Base-by-base conservation (phyloP, 345 rosid genomes). In the Lumnitzera racemosa region DNA sequence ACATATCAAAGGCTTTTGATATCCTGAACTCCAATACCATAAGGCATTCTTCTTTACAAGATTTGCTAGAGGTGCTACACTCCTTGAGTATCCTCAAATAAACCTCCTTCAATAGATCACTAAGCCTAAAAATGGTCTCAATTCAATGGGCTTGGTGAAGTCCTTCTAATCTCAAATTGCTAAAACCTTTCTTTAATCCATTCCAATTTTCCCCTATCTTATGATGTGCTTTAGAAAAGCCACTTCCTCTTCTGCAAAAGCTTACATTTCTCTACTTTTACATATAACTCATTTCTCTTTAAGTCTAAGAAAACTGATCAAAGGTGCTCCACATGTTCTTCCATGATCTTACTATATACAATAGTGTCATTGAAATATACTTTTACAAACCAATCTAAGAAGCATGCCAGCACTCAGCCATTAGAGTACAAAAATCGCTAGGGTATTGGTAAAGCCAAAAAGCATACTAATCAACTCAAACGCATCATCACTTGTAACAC, bases 251-350 rank as follows among this genome's bases (percentile, higher is more conserved):
- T 15, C 5, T 23, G 0, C 24, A 14, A 61, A 57, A 0, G 11
- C 52, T n/a, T n/a, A 25, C 56, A 56, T 2, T 49, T 57, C 36
- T 57, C 69, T 41, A 8, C 13, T 36, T 57, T 65, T 36, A 56
- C 62, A 29, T 14, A 49, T 0, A 67, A 20, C 2, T 52, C 7
- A 15, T 59, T 47, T 12, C n/a, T 53, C n/a, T 36, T 5, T 3
- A 59, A 27, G 3, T 12, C 12, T 7, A 25, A 5, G 15, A 59
- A 46, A 5, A 52, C 47, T 3, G 0, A 4, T 1, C 31, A 8
- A 12, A 67, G 6, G 25, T 59, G 59, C 13, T 24, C n/a, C 0
- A 59, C 8, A 11, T 51, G 58, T 6, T 52, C 64, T 12, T 55
- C 46, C 1, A 64, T 2, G 11, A 47, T 54, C 20, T 15, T 15